These are phyloP conservation scores for Salix purpurea DNA, from an alignment of 345 rosid genomes.

Conservation along the genomic window DNA sequence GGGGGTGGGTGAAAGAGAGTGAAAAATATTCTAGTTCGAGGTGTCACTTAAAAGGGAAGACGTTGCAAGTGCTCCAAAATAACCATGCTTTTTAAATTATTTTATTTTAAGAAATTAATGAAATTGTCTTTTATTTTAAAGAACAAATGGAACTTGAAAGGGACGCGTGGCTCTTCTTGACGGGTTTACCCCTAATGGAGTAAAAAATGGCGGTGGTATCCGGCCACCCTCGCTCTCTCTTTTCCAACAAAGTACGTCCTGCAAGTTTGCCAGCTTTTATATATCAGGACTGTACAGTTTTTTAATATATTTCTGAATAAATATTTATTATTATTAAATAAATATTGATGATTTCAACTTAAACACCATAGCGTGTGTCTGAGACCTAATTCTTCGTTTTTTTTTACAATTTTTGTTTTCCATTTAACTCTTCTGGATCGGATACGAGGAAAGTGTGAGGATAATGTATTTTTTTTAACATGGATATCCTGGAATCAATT, in stretches of 20 bases:
- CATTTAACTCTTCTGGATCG: conserved; percentile 17
- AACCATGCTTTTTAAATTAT: conserved; percentile 24
- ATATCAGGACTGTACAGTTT: not conserved
- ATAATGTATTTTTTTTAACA: not conserved
- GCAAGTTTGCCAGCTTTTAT: not conserved
- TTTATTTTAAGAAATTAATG: not conserved
- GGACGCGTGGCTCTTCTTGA: not conserved
- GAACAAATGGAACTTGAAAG: not conserved
- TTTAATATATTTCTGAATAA: no score
- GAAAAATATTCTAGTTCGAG: conserved; percentile 17
- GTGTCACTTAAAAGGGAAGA: conserved; percentile 40
- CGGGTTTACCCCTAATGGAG: conserved; percentile 18
- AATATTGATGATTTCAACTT: no score
- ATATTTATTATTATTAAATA: no score
- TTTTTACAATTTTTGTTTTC: not conserved
- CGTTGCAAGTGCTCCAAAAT: conserved; percentile 32
- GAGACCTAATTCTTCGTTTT: no score
- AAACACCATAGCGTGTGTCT: no score
- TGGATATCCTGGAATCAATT: fast-evolving
- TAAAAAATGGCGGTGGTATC: not conserved
- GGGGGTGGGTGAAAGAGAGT: conserved; percentile 13
- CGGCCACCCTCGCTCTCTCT: not conserved
- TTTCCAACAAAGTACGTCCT: not conserved
- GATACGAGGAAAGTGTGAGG: conserved; percentile 24
- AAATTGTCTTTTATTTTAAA: not conserved